Base-by-base conservation (phyloP, 2,329 filamentous ascomycete genomes). In the Helotiales sp. region DNA sequence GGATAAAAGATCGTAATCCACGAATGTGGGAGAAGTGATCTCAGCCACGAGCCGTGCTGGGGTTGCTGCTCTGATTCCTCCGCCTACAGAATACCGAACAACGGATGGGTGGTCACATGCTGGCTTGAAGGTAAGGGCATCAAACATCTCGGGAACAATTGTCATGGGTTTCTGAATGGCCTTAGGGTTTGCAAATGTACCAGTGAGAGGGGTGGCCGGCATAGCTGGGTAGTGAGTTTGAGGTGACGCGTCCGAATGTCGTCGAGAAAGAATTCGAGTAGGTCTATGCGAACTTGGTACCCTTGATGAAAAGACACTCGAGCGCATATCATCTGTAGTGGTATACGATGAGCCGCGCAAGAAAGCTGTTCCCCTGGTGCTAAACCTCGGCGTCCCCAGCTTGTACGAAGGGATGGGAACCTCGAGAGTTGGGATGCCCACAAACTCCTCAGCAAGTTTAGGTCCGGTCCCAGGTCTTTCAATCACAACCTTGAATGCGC, bases 1-100 rank as follows among this genome's bases (percentile, higher is more conserved):
- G 0, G 96, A 98, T 4, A 99, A 87, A 5, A 99, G 85, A 75
- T 98, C 95, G 78, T 99, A 99, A 78, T 99, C 95, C 75, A 99
- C 88, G 77, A 98, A 97, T 59, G 89, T 93, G 17, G 96, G 93
- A 0, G 96, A 98, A 0, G 96, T 98, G 70, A 99, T 97, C 80
- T 99, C 94, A 13, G 95, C 94, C 59, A 99, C 92, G 43, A 99
- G 88, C 13, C 96, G 90, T 2, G 94, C 90, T 1, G 95, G 93
- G 0, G 93, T 97, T 15, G 96, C 96, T 37, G 96, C 96, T 32
- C 90, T 90, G 22, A 99, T 94, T 49, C 93, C 87, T 58, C 89
- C 89, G 11, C 87, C 88, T 3, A 83, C 81, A 2, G 92, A 89
- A 78, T 96, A 97, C 66, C 93, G 91, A 24, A 99, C 95, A 65